Percentiles rank a stretch among this genome's conserved stretches.
Evolutionary conservation across 306 rosid genomes (phyloP).

Genomic region (Inga oerstediana): DNA sequence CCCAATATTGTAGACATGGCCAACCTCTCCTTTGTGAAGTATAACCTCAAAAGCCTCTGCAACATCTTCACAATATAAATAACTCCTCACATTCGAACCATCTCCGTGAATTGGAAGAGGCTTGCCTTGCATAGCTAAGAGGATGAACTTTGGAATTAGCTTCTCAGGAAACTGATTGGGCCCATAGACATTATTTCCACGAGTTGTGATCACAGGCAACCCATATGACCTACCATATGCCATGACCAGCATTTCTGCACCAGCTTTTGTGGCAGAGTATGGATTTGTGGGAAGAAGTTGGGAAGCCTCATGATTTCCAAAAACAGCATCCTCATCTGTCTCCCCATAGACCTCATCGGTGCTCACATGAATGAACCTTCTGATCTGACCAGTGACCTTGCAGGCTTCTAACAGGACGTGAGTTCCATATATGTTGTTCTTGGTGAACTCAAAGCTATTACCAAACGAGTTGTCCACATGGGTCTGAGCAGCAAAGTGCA

Average conservation of each 20-base stretch:
- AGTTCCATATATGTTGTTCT: slow-evolving; percentile 93
- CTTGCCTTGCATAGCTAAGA: slow-evolving; percentile 85
- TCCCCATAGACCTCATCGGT: slow-evolving; percentile 97
- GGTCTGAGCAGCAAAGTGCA: slow-evolving; percentile 98
- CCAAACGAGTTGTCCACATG: slow-evolving; percentile 93
- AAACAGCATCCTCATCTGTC: slow-evolving; percentile 91
- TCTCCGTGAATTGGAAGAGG: slow-evolving; percentile 93
- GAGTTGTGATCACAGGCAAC: slow-evolving; percentile 85
- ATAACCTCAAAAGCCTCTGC: slow-evolving; percentile 93
- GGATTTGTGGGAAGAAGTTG: slow-evolving; percentile 94
- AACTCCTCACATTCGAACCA: slow-evolving; percentile 92
- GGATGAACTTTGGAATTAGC: slow-evolving; percentile 88
- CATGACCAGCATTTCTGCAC: slow-evolving; percentile 98
- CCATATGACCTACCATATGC: slow-evolving; percentile 93
- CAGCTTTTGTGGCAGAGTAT: slow-evolving; percentile 93
- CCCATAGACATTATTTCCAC: slow-evolving; percentile 92
- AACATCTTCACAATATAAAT: slow-evolving; percentile 88
- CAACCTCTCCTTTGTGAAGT: slow-evolving; percentile 95
- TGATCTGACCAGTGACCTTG: slow-evolving; percentile 90
- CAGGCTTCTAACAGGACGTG: slow-evolving; percentile 92
- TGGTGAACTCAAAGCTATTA: slow-evolving; percentile 91
- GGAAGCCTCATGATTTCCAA: slow-evolving; percentile 93
- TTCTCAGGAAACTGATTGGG: slow-evolving; percentile 93
- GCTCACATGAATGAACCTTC: slow-evolving; percentile 92
- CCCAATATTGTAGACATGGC: slow-evolving; percentile 91